Conservation (phyloP, 495 filamentous ascomycete species). For the Aspergillus avenaceus region DNA sequence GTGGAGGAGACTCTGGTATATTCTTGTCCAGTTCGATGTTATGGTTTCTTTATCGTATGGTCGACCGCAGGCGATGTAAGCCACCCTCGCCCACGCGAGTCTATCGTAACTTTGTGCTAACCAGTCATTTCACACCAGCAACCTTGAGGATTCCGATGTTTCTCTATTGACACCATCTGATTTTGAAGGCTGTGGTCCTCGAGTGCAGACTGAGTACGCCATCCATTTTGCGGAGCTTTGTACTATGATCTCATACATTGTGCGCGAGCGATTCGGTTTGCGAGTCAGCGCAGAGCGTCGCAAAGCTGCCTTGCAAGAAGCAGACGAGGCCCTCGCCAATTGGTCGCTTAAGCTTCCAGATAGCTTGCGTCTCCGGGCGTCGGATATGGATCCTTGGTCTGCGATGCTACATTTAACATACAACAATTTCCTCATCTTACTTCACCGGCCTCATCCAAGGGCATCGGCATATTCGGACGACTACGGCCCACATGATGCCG, state of each 20-base stretch:
- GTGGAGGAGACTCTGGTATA: constrained; percentile 47
- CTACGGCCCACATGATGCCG: constrained; percentile 41
- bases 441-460: constrained; percentile 46
- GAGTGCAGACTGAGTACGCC: constrained; percentile 39
- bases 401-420: constrained; percentile 48
- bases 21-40: constrained; percentile 46
- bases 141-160: constrained; percentile 47
- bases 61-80: constrained; percentile 47
- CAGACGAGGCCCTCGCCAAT: constrained; percentile 42
- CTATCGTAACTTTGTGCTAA: background rate
- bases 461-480: constrained; percentile 43
- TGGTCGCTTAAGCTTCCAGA: constrained; percentile 45
- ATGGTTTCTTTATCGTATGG: constrained; percentile 47
- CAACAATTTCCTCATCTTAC: constrained; percentile 47
- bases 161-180: constrained; percentile 39
- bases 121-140: constrained; percentile 18
- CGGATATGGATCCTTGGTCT: constrained; percentile 46
- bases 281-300: constrained; percentile 35
- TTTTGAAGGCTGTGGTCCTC: constrained; percentile 43
- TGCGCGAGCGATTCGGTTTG: constrained; percentile 40
- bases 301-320: constrained; percentile 41
- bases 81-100: background rate
- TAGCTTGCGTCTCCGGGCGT: constrained; percentile 37
- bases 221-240: constrained; percentile 45
- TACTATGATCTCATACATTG: constrained; percentile 43